Evolutionary conservation across 495 filamentous ascomycete species (phyloP).

Genomic region (Saxispiralis lemnorum): DNA sequence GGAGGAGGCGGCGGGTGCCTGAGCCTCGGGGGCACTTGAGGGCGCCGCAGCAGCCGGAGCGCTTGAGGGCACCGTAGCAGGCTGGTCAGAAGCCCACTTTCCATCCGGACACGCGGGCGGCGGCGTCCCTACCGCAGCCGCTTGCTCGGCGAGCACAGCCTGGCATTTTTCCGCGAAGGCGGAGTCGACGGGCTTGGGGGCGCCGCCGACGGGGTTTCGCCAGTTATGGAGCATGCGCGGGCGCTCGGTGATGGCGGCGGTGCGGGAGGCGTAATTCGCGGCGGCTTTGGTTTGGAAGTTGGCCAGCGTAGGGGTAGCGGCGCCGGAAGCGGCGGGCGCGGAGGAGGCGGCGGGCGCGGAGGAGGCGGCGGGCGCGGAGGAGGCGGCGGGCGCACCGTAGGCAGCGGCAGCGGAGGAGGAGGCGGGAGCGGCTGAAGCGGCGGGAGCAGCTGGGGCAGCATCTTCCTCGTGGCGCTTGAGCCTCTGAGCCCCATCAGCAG

Average conservation of each 20-base stretch:
- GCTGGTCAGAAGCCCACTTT: background rate
- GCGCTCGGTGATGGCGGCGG: background rate
- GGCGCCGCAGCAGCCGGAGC: background rate
- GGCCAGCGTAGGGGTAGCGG: background rate
- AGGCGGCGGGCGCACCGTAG: no score
- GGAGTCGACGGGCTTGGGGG: background rate
- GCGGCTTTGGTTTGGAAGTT: constrained; percentile 3
- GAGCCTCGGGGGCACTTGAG: background rate
- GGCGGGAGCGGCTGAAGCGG: background rate
- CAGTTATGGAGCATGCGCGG: background rate
- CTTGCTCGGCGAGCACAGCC: background rate
- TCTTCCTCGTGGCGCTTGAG: constrained; percentile 22
- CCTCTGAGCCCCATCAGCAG: constrained; percentile 17
- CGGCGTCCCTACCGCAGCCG: background rate
- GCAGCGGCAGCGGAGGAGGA: background rate
- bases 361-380: no score
- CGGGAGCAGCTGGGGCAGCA: no score
- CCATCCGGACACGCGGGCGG: background rate
- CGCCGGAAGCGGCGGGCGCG: no score
- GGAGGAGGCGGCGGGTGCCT: background rate
- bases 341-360: no score
- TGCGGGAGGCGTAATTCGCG: background rate
- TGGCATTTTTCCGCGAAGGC: background rate
- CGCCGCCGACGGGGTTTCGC: background rate
- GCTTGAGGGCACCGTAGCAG: background rate